Evolutionary conservation across 192 early-diverging fungal species (phyloP), one percentile per base, ranked within the genome.

Genomic region (Backusella australiensis): DNA sequence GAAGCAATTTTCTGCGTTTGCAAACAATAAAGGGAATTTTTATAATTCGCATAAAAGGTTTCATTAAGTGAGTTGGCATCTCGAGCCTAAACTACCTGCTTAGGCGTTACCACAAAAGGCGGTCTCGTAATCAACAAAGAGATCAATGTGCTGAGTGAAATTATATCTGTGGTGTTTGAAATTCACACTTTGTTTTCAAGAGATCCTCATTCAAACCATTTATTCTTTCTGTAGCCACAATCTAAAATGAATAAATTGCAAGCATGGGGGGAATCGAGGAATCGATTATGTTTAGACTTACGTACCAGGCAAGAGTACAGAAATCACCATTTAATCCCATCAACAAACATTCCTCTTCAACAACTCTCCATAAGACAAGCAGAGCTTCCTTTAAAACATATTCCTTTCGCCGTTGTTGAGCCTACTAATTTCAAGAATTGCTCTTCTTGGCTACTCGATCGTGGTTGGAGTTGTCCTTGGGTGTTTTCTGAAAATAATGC

Each of bases 391-490:
- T 72, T 82, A 59, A 83, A 83, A 38, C 74, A 78, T 15, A 67
- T 39, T 17, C 82, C 82, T 23, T 84, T 85, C 78, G 79, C 84
- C 5, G 42, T 85, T 19, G 35, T 85, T 38, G 80, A 80, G 67
- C 81, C 83, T 15, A 1, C 15, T 36, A 35, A 71, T 42, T 21
- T 23, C 12, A 19, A 36, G 36, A 69, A 46, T 15, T 39, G 67
- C 26, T 38, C 49, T 19, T 42, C 74, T 14, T 81, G 78, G 72
- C 65, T 85, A 6, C 34, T 53, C 4, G 75, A 73, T n/a, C 49
- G 75, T 17, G 82, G 82, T 15, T 85, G 84, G 84, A 73, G 73
- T 5, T 72, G 75, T 21, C 49, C 67, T 23, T 80, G 82, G 77
- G 34, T 85, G 2, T 72, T 85, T 42, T 68, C 39, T 17, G 78